Percentiles rank a stretch among this genome's conserved stretches.
phyloP scores from a whole-genome alignment of 163 green algal genomes.

The Scenedesmus sp. region DNA sequence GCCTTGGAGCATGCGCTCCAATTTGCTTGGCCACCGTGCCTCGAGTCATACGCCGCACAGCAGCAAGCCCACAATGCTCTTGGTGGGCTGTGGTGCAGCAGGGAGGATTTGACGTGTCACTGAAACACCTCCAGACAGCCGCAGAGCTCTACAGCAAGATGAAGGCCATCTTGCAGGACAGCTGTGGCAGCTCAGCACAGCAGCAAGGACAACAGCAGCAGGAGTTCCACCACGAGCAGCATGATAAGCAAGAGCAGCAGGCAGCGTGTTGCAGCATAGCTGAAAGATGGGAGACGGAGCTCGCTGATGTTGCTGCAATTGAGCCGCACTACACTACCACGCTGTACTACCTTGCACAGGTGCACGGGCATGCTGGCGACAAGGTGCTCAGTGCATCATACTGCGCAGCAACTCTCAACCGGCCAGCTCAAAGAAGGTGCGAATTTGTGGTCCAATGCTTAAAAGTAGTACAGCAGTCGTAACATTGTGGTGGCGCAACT shows the following conservation, averaged over 20 bases:
- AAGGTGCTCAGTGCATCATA: slow-evolving; percentile 64
- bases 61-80: slow-evolving; percentile 67
- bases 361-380: slow-evolving; percentile 60
- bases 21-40: slow-evolving; percentile 1
- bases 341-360: slow-evolving; percentile 58
- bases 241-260: slow-evolving; percentile 3
- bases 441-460: background rate
- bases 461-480: background rate
- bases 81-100: slow-evolving; percentile 63
- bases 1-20: slow-evolving; percentile 42
- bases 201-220: slow-evolving; percentile 26
- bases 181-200: slow-evolving; percentile 23
- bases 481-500: background rate
- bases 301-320: slow-evolving; percentile 13
- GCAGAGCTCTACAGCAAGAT: slow-evolving; percentile 52
- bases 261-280: background rate
- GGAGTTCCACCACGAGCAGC: background rate
- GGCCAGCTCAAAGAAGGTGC: slow-evolving; percentile 67
- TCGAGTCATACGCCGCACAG: background rate
- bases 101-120: slow-evolving; percentile 51
- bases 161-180: background rate
- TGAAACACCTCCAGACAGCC: slow-evolving; percentile 58
- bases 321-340: slow-evolving; percentile 67
- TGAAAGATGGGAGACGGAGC: background rate
- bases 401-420: slow-evolving; percentile 72